Evolutionary conservation across 495 filamentous ascomycete species (phyloP).

Genomic region (Evernia prunastri): DNA sequence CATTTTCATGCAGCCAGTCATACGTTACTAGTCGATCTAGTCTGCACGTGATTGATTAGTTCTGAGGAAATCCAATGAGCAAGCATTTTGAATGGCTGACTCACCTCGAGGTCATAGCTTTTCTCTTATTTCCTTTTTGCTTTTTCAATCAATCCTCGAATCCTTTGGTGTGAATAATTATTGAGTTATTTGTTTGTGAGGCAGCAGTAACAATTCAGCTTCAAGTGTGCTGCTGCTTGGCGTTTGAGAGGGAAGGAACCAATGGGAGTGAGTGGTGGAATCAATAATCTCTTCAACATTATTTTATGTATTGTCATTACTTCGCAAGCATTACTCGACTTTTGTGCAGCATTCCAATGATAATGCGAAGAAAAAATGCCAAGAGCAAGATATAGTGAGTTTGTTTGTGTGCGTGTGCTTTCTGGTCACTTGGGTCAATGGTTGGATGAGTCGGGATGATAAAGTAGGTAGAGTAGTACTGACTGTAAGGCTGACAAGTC

Average conservation of each 20-base stretch:
- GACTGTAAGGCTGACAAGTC: conserved; percentile 6
- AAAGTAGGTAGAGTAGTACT: too few relatives aligned
- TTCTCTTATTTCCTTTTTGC: too few relatives aligned
- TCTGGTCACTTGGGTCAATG: too few relatives aligned
- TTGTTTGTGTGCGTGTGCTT: too few relatives aligned
- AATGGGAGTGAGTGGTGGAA: background rate
- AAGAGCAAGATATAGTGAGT: too few relatives aligned
- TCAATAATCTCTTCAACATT: background rate
- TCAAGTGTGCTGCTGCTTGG: background rate
- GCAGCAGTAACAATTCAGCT: background rate
- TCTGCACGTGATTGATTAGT: conserved; percentile 40
- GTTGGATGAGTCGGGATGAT: background rate
- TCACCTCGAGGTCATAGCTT: conserved; percentile 51
- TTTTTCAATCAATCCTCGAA: too few relatives aligned
- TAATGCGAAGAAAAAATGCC: background rate
- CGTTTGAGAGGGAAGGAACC: background rate
- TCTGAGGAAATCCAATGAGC: conserved; percentile 15
- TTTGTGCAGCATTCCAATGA: background rate
- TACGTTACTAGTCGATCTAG: conserved; percentile 92
- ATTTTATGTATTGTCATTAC: too few relatives aligned
- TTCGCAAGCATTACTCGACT: background rate
- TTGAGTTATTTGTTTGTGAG: too few relatives aligned
- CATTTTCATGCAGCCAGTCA: conserved; percentile 37
- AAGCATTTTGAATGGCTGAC: conserved; percentile 17
- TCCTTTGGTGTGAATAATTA: too few relatives aligned